These are phyloP conservation scores for Acacia crassicarpa DNA, from an alignment of 306 rosid species.

Conservation along the genomic window DNA sequence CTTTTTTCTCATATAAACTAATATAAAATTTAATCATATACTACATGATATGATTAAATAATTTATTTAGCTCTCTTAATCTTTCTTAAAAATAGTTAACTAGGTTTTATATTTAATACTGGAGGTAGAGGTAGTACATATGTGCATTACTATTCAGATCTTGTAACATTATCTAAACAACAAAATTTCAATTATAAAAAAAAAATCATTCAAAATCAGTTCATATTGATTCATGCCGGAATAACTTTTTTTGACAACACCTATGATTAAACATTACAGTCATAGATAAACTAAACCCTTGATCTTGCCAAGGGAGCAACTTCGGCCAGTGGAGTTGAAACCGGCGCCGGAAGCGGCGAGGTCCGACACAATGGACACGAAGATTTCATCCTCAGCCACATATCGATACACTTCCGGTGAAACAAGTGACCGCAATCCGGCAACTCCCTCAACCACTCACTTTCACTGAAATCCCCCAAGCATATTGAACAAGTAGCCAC, in stretches of 20 bases:
- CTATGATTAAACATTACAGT: not conserved
- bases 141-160: not conserved
- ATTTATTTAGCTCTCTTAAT: too few species aligned
- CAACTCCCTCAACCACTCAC: constrained; percentile 38
- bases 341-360: constrained; percentile 35
- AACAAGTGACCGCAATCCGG: constrained; percentile 51
- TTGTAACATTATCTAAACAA: not conserved
- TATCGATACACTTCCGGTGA: constrained; percentile 46
- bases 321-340: constrained; percentile 39
- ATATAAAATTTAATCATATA: too few species aligned
- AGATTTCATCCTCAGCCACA: constrained; percentile 38
- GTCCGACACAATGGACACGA: constrained; percentile 51
- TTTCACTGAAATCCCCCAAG: constrained; percentile 47
- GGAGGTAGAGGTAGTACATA: too few species aligned
- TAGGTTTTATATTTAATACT: too few species aligned
- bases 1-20: too few species aligned
- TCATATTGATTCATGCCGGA: not conserved
- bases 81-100: too few species aligned
- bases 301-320: constrained; percentile 29
- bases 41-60: too few species aligned
- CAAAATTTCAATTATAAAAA: not conserved
- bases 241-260: not conserved
- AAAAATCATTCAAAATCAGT: not conserved
- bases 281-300: not conserved
- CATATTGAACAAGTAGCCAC: constrained; percentile 49